phyloP scores from a whole-genome alignment of 2,329 filamentous ascomycete genomes.

The Pyrenophora teres region DNA sequence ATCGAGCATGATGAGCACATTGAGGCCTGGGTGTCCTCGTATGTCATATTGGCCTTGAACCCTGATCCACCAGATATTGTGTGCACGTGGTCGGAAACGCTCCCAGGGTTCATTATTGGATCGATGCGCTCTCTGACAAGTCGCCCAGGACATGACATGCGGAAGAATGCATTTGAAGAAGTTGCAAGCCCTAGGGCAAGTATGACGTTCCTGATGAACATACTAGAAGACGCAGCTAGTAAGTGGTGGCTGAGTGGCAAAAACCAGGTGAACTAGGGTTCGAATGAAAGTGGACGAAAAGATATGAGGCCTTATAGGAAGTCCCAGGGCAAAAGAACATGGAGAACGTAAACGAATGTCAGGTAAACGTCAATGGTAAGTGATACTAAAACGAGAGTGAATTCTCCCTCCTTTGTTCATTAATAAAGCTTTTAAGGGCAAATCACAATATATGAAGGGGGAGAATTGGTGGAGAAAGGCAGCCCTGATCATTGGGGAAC shows the following conservation, averaged over 20 bases:
- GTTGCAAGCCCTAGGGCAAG: slow-evolving; percentile 20
- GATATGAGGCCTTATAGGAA: too few relatives aligned
- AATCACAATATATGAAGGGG: too few relatives aligned
- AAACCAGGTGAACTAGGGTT: not conserved
- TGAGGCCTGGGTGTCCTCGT: slow-evolving; percentile 62
- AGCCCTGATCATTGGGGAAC: too few relatives aligned
- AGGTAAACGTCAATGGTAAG: slow-evolving; percentile 1
- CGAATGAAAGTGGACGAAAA: not conserved
- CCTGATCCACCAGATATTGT: slow-evolving; percentile 71
- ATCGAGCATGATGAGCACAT: slow-evolving; percentile 71
- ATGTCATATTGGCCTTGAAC: slow-evolving; percentile 67
- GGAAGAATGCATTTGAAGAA: slow-evolving; percentile 30
- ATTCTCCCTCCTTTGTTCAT: not conserved
- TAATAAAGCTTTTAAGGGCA: not conserved
- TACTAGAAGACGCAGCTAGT: slow-evolving; percentile 3
- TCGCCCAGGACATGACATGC: slow-evolving; percentile 35
- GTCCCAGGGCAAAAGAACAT: not conserved
- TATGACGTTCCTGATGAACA: slow-evolving; percentile 22
- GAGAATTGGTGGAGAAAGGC: not conserved
- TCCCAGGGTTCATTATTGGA: slow-evolving; percentile 69
- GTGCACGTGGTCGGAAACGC: slow-evolving; percentile 67
- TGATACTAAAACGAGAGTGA: not conserved
- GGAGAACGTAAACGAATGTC: not conserved
- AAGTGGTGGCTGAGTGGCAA: not conserved
- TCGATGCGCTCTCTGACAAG: slow-evolving; percentile 60